Evolutionary conservation across 352 stramenopile genomes (phyloP).

Genomic region (Pythium graminicola): DNA sequence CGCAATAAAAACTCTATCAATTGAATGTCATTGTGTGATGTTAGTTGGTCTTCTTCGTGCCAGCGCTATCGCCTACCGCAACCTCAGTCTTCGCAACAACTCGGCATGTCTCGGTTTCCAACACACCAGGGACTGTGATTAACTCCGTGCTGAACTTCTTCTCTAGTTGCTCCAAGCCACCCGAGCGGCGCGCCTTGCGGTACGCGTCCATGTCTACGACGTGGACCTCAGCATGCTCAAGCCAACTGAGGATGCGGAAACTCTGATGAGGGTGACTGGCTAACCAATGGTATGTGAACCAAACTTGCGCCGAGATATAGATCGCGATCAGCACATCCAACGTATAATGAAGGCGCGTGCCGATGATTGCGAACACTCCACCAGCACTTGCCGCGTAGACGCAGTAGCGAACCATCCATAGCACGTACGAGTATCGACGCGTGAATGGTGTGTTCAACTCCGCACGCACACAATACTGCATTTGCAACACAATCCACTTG

Average conservation of each 20-base stretch:
- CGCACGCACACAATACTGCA: constrained; percentile 64
- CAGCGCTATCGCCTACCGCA: not conserved
- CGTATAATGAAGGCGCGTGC: constrained; percentile 83
- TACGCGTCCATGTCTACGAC: constrained; percentile 77
- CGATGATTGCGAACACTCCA: constrained; percentile 79
- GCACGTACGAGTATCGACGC: constrained; percentile 54
- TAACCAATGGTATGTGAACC: constrained; percentile 83
- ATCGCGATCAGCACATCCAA: constrained; percentile 82
- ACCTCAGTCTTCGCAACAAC: not conserved
- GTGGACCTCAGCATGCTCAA: constrained; percentile 76
- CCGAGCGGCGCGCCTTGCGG: constrained; percentile 59
- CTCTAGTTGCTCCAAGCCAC: constrained; percentile 28
- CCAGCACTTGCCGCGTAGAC: constrained; percentile 56
- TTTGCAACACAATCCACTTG: not conserved
- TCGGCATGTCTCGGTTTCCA: not conserved
- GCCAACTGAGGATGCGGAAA: constrained; percentile 70
- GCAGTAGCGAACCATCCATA: constrained; percentile 79
- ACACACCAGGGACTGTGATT: constrained; percentile 13
- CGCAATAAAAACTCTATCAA: constrained; percentile 23
- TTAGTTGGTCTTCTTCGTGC: constrained; percentile 13
- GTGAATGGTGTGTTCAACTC: constrained; percentile 86
- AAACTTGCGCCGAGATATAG: constrained; percentile 82
- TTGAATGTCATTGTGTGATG: not conserved
- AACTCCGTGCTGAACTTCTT: constrained; percentile 21
- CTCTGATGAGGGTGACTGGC: constrained; percentile 47